phyloP scores from a whole-genome alignment of 2,329 filamentous ascomycete genomes.

The Ophiostoma montium region DNA sequence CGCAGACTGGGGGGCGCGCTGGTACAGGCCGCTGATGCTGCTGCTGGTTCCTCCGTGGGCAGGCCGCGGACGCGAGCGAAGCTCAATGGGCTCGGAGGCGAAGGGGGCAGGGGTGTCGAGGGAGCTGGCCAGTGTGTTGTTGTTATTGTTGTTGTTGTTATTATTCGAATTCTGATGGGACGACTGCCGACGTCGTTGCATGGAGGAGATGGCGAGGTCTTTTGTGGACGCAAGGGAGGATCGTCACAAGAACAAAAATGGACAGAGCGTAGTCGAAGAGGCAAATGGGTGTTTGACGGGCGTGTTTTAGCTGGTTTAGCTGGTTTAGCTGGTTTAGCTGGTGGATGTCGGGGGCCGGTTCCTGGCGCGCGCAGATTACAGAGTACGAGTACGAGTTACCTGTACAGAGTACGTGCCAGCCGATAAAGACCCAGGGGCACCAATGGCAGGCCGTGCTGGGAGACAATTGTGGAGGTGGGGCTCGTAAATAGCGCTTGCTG shows the following conservation, averaged over 20 bases:
- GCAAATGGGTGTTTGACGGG: too few species aligned
- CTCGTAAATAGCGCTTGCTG: background rate
- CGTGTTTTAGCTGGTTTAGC: too few species aligned
- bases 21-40: constrained; percentile 12
- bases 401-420: background rate
- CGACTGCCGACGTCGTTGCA: constrained; percentile 13
- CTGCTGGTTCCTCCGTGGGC: constrained; percentile 12
- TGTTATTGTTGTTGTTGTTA: background rate
- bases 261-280: too few species aligned
- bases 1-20: constrained; percentile 1
- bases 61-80: constrained; percentile 9
- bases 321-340: too few species aligned
- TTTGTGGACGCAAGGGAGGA: background rate
- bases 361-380: too few species aligned
- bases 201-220: constrained; percentile 1
- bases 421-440: background rate
- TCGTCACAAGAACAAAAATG: background rate
- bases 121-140: background rate
- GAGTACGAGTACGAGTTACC: too few species aligned
- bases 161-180: constrained; percentile 3
- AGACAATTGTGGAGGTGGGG: background rate
- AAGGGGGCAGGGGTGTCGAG: background rate
- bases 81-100: constrained; percentile 8
- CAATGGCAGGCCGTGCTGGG: background rate
- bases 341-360: too few species aligned